A percentile compares a stretch with the other conserved stretches of the same genome.
Conservation (phyloP, 208 protist genomes). For the Trypanosoma congolense region DNA sequence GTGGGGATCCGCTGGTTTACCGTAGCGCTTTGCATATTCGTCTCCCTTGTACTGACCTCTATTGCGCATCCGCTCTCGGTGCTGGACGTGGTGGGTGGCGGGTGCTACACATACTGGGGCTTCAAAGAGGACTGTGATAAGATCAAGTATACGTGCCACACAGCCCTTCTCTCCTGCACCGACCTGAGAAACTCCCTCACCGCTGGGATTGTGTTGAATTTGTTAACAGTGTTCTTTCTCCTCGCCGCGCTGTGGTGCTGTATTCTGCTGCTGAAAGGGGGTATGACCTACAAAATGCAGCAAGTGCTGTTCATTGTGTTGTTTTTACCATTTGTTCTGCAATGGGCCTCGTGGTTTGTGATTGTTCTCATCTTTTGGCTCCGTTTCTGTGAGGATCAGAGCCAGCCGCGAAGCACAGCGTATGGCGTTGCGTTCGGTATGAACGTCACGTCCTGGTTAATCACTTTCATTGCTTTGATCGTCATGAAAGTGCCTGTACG, state of each 20-base stretch:
- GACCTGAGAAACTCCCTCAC: conserved; percentile 27
- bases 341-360: conserved; percentile 49
- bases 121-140: conserved; percentile 66
- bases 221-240: conserved; percentile 42
- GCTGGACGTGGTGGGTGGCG: conserved; percentile 26
- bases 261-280: conserved; percentile 19
- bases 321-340: conserved; percentile 22
- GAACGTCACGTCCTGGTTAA: conserved; percentile 43
- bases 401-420: conserved; percentile 5
- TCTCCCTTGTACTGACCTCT: conserved; percentile 35
- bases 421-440: conserved; percentile 71
- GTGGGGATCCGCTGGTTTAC: conserved; percentile 19
- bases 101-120: conserved; percentile 76
- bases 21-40: conserved; percentile 28
- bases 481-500: background rate
- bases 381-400: conserved; percentile 17
- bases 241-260: conserved; percentile 21
- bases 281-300: background rate
- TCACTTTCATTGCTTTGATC: conserved; percentile 10
- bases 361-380: conserved; percentile 35
- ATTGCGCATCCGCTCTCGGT: conserved; percentile 50
- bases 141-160: conserved; percentile 29
- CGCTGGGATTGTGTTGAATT: conserved; percentile 53
- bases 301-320: conserved; percentile 25
- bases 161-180: conserved; percentile 30